phyloP scores from a whole-genome alignment of 2,329 filamentous ascomycete genomes.

The Xylariaceae sp. region DNA sequence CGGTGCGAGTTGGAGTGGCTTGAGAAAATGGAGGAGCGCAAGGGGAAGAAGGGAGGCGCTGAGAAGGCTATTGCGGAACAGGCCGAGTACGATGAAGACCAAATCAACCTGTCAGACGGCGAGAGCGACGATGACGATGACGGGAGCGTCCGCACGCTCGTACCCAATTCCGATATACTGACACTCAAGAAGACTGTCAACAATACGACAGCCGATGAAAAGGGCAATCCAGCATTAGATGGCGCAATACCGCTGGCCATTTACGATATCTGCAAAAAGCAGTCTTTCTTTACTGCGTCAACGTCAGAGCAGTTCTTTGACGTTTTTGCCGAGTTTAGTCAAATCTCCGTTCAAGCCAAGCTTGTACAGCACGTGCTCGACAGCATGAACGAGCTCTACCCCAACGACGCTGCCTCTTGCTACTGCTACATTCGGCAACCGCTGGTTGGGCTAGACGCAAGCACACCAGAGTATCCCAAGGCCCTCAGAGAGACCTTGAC shows the following conservation, averaged over 20 bases:
- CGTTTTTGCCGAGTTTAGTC: conserved; percentile 67
- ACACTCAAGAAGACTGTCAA: conserved; percentile 43
- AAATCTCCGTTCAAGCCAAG: conserved; percentile 59
- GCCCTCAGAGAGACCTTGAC: conserved; percentile 64
- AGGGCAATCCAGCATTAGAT: conserved; percentile 76
- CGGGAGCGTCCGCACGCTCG: conserved; percentile 36
- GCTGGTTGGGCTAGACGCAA: conserved; percentile 59
- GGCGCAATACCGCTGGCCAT: conserved; percentile 93
- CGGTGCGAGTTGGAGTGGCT: conserved; percentile 92
- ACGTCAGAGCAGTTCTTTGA: conserved; percentile 76
- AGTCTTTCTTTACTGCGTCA: conserved; percentile 63
- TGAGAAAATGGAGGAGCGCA: conserved; percentile 71
- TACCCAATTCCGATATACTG: conserved; percentile 43
- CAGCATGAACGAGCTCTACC: conserved; percentile 55
- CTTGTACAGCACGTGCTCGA: conserved; percentile 73
- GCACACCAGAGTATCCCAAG: conserved; percentile 67
- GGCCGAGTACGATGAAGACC: conserved; percentile 43
- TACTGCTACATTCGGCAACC: conserved; percentile 70
- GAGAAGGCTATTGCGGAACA: conserved; percentile 54
- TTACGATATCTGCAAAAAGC: conserved; percentile 79
- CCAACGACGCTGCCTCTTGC: conserved; percentile 59
- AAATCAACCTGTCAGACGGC: conserved; percentile 40
- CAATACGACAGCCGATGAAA: conserved; percentile 48
- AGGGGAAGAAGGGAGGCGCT: conserved; percentile 41
- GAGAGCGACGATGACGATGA: conserved; percentile 43